A percentile compares a stretch with the other conserved stretches of the same genome.
phyloP scores from a whole-genome alignment of 345 rosid genomes.

The Linum usitatissimum region DNA sequence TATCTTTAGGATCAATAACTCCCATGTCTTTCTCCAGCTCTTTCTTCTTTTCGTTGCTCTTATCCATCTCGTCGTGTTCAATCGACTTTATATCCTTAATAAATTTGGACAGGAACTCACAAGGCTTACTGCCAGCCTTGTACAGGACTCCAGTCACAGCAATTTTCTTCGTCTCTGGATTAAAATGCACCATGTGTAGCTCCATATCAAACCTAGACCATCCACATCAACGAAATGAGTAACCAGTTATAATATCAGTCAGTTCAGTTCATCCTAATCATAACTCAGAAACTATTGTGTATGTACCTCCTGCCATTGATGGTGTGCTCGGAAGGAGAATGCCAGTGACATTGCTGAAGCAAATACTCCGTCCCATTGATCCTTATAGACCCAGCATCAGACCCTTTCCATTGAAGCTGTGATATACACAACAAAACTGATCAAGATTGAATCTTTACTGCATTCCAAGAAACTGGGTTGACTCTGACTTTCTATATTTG shows the following conservation, averaged over 20 bases:
- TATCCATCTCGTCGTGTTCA: constrained; percentile 17
- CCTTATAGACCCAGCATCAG: constrained; percentile 33
- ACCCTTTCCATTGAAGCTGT: constrained; percentile 44
- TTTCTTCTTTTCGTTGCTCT: constrained; percentile 5
- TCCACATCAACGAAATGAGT: no score
- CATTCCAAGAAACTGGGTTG: background rate
- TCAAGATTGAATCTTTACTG: background rate
- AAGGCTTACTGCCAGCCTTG: constrained; percentile 32
- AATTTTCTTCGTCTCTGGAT: constrained; percentile 32
- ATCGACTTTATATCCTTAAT: constrained; percentile 15
- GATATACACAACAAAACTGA: background rate
- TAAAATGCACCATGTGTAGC: constrained; percentile 60
- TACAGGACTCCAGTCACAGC: constrained; percentile 46
- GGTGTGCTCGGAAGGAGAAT: constrained; percentile 72
- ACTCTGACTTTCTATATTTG: no score
- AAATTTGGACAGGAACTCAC: constrained; percentile 44
- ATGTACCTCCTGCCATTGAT: constrained; percentile 48
- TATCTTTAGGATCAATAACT: constrained; percentile 34
- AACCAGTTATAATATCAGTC: no score
- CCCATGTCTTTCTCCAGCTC: constrained; percentile 29
- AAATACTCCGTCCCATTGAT: constrained; percentile 36
- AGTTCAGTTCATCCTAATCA: no score
- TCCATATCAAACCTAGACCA: constrained; percentile 49
- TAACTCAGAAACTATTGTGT: no score
- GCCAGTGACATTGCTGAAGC: constrained; percentile 72